Evolutionary conservation across 768 basidiomycete species (phyloP).

Genomic region (Psilocybe tampanensis): DNA sequence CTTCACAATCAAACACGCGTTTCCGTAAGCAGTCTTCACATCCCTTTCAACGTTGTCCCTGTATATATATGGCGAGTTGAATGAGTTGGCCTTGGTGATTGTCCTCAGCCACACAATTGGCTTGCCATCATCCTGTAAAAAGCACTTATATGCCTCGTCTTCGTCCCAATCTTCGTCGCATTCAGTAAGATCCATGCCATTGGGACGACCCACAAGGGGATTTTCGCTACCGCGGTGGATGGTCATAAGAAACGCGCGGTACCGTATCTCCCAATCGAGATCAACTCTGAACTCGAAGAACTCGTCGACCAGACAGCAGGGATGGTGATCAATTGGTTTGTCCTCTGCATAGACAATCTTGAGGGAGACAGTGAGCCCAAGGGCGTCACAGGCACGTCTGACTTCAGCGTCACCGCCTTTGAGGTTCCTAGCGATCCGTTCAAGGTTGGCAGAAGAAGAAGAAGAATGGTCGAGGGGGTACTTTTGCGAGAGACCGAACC

Average conservation of each 20-base stretch:
- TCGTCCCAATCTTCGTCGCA: too few relatives aligned
- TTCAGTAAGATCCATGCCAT: too few relatives aligned
- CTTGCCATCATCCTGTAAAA: not conserved
- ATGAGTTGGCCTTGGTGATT: not conserved
- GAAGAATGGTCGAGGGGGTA: too few relatives aligned
- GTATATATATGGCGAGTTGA: slow-evolving; percentile 11
- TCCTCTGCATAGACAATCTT: slow-evolving; percentile 21
- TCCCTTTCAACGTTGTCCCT: slow-evolving; percentile 33
- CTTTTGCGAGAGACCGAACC: too few relatives aligned
- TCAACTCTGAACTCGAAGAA: not conserved
- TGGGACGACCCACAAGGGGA: too few relatives aligned
- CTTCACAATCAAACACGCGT: slow-evolving; percentile 22
- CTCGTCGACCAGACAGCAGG: not conserved
- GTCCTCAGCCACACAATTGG: slow-evolving; percentile 7
- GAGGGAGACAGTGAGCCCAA: slow-evolving; percentile 19
- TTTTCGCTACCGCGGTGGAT: too few relatives aligned
- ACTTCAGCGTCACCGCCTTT: slow-evolving; percentile 33
- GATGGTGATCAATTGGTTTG: not conserved
- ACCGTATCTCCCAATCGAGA: too few relatives aligned
- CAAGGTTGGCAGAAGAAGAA: not conserved
- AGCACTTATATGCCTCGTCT: not conserved
- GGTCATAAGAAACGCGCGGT: too few relatives aligned
- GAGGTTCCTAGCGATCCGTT: slow-evolving; percentile 1
- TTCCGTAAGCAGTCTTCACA: slow-evolving; percentile 24
- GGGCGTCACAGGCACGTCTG: slow-evolving; percentile 17